These are phyloP conservation scores for Luvunga scandens DNA, from an alignment of 345 rosid genomes.

Conservation along the genomic window DNA sequence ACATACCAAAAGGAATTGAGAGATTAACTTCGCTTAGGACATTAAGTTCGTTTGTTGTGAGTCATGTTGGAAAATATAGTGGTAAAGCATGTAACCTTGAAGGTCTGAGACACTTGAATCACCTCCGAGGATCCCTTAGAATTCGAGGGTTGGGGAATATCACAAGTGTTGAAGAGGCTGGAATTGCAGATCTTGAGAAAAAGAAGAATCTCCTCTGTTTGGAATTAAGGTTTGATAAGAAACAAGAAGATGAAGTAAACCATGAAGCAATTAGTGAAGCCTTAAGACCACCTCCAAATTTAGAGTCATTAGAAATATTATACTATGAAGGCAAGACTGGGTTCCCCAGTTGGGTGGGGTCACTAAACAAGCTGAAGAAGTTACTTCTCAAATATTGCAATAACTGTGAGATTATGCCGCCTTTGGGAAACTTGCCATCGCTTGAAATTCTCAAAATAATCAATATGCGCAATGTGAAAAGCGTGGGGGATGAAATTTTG, in stretches of 20 bases:
- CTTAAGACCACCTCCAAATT: not conserved
- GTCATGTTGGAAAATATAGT: not conserved
- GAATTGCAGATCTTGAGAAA: not conserved
- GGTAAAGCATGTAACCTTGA: not conserved
- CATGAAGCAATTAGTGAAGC: not conserved
- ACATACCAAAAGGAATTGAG: slow-evolving; percentile 12
- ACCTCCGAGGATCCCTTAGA: not conserved
- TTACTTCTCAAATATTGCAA: not conserved
- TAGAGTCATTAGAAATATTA: not conserved
- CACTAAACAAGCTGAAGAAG: not conserved
- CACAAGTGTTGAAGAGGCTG: not conserved
- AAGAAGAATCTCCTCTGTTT: not conserved
- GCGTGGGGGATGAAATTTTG: not conserved
- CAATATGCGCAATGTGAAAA: not conserved
- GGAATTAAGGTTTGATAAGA: slow-evolving; percentile 1
- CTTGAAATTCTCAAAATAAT: not conserved
- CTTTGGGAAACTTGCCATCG: not conserved
- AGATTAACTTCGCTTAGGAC: slow-evolving; percentile 1
- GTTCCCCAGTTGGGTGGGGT: not conserved
- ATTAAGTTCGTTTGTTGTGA: not conserved
- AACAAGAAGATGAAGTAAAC: not conserved
- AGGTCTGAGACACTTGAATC: not conserved
- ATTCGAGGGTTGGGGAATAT: not conserved
- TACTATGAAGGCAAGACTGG: not conserved
- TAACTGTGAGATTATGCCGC: not conserved